A percentile compares a stretch with the other conserved stretches of the same genome.
Conservation (phyloP, 192 early-diverging fungal species). For the Obelidium mucronatum region DNA sequence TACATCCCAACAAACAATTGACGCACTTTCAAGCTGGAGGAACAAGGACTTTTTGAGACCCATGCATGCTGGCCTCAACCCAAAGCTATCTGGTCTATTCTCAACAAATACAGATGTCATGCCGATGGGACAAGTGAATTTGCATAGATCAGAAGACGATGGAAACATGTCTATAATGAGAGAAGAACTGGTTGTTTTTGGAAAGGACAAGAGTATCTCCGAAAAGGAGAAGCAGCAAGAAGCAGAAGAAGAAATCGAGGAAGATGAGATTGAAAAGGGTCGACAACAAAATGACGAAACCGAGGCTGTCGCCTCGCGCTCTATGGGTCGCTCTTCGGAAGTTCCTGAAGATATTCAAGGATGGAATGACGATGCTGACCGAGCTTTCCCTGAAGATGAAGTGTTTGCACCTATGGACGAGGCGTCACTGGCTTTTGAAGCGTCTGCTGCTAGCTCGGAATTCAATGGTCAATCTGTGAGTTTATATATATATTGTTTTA, state of each 20-base stretch:
- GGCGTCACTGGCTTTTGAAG: slow-evolving; percentile 9
- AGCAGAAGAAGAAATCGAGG: not conserved
- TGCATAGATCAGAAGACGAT: not conserved
- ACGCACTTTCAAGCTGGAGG: not conserved
- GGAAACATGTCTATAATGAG: not conserved
- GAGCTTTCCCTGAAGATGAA: slow-evolving; percentile 17
- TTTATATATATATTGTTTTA: too few relatives aligned
- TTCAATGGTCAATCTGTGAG: not conserved
- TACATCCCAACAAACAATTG: not conserved
- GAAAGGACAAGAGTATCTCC: slow-evolving; percentile 13
- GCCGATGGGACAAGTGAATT: not conserved
- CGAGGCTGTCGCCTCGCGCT: too few relatives aligned
- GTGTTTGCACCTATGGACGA: slow-evolving; percentile 17
- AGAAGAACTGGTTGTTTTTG: not conserved
- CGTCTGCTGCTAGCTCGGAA: not conserved
- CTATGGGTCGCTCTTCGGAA: too few relatives aligned
- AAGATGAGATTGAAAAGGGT: not conserved
- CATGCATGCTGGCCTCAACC: not conserved
- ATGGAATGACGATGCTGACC: slow-evolving; percentile 6
- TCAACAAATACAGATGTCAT: not conserved
- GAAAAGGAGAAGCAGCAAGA: slow-evolving; percentile 14
- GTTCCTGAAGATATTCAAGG: too few relatives aligned
- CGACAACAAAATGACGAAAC: not conserved
- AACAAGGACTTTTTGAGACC: slow-evolving; percentile 12
- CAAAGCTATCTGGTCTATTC: slow-evolving; percentile 6